phyloP scores from a whole-genome alignment of 179 eudicot species.

The Heliamphora pulchella region DNA sequence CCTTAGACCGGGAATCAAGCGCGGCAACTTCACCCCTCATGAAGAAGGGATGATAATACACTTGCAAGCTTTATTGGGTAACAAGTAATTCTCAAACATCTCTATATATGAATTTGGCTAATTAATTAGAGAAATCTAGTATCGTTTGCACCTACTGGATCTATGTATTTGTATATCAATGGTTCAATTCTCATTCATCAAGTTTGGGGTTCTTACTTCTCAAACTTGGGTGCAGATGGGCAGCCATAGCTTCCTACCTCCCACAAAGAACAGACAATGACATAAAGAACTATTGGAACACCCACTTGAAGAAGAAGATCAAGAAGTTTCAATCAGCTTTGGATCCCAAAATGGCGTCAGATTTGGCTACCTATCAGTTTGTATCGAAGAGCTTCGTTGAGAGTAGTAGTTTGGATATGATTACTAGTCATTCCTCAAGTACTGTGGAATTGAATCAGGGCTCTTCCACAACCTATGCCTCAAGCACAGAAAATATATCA shows the following conservation, averaged over 20 bases:
- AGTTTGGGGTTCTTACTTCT: too few relatives aligned
- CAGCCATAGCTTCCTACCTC: constrained; percentile 61
- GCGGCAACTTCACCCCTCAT: constrained; percentile 58
- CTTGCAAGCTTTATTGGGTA: constrained; percentile 53
- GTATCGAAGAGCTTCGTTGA: constrained; percentile 18
- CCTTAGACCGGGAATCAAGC: constrained; percentile 52
- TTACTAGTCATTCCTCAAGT: constrained; percentile 11
- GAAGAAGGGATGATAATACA: constrained; percentile 60
- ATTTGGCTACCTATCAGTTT: constrained; percentile 17
- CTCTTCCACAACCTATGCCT: constrained; percentile 33
- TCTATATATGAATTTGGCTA: background rate
- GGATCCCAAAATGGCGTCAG: constrained; percentile 24
- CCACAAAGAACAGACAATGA: constrained; percentile 62
- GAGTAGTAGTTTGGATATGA: background rate
- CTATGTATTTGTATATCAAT: too few relatives aligned
- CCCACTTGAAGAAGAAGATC: constrained; percentile 55
- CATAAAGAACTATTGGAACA: constrained; percentile 61
- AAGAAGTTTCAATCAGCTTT: constrained; percentile 32
- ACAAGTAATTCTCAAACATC: constrained; percentile 34
- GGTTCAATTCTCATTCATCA: too few relatives aligned
- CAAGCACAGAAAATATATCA: constrained; percentile 54
- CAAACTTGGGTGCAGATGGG: constrained; percentile 37
- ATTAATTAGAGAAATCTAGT: background rate
- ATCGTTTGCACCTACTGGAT: background rate
- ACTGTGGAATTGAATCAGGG: constrained; percentile 13